These are phyloP conservation scores for Eucalyptus guilfoylei DNA, from an alignment of 345 rosid genomes.

Conservation along the genomic window DNA sequence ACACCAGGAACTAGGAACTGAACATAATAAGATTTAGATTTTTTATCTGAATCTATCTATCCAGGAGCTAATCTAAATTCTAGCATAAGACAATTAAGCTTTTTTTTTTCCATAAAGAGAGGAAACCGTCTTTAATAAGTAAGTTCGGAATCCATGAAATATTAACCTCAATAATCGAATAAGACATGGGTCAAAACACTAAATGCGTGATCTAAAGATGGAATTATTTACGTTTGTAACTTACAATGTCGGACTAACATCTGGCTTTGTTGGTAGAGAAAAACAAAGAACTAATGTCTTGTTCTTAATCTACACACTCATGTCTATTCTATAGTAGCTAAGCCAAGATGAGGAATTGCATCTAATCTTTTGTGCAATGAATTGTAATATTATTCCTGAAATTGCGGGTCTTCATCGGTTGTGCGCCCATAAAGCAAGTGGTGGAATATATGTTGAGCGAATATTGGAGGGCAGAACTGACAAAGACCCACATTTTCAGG, in stretches of 20 bases:
- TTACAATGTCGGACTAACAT: not conserved
- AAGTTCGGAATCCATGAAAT: not conserved
- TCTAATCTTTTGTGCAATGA: not conserved
- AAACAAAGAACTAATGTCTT: not conserved
- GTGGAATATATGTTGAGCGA: no score
- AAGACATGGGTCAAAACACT: not conserved
- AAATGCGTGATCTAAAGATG: not conserved
- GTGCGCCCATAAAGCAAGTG: no score
- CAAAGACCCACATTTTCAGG: no score
- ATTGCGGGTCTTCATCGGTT: no score
- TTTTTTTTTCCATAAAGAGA: not conserved
- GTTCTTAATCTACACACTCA: not conserved
- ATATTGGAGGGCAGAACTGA: no score
- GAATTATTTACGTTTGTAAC: no score
- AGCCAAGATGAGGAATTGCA: not conserved
- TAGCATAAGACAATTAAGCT: no score
- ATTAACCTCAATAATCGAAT: not conserved
- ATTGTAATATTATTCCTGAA: not conserved
- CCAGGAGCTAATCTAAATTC: not conserved
- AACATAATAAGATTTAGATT: not conserved
- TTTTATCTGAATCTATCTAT: no score
- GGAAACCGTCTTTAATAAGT: not conserved
- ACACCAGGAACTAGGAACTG: rapidly evolving
- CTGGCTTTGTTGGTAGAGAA: not conserved
- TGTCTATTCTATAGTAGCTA: not conserved